A percentile compares a stretch with the other conserved stretches of the same genome.
phyloP scores from a whole-genome alignment of 192 early-diverging fungal species.

The Spizellomyces punctatus region DNA sequence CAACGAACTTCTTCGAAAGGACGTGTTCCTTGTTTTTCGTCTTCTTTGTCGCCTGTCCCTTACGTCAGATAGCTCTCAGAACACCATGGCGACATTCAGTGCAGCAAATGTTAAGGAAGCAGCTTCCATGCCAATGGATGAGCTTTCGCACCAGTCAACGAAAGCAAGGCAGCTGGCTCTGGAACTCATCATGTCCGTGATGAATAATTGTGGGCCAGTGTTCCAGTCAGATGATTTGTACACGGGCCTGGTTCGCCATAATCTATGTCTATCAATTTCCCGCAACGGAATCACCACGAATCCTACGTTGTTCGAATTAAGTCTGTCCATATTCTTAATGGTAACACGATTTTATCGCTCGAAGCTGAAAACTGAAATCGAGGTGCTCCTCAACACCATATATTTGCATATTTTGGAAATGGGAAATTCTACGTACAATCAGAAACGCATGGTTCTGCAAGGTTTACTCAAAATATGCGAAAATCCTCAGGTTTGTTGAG shows the following conservation, averaged over 20 bases:
- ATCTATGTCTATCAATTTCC: conserved; percentile 52
- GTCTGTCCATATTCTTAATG: conserved; percentile 58
- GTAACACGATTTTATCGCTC: conserved; percentile 51
- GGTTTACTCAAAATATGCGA: conserved; percentile 57
- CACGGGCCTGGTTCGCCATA: conserved; percentile 40
- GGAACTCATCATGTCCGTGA: conserved; percentile 59
- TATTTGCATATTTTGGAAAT: conserved; percentile 68
- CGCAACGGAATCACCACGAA: conserved; percentile 59
- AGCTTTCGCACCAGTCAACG: conserved; percentile 38
- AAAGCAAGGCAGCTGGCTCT: conserved; percentile 51
- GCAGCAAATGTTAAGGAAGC: conserved; percentile 32
- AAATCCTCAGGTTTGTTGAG: conserved; percentile 43
- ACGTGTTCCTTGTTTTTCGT: conserved; percentile 54
- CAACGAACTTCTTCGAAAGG: conserved; percentile 53
- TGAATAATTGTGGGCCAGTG: conserved; percentile 53
- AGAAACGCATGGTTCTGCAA: conserved; percentile 59
- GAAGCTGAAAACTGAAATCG: conserved; percentile 58
- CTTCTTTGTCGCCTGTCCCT: conserved; percentile 56
- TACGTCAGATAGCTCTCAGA: conserved; percentile 31
- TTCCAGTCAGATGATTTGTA: conserved; percentile 52
- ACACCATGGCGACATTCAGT: conserved; percentile 25
- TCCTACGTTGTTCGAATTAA: conserved; percentile 61
- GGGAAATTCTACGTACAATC: conserved; percentile 58
- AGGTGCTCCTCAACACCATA: conserved; percentile 59
- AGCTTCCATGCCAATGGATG: conserved; percentile 34